phyloP scores from a whole-genome alignment of 2,329 filamentous ascomycete species.

The Xylariaceae sp. region DNA sequence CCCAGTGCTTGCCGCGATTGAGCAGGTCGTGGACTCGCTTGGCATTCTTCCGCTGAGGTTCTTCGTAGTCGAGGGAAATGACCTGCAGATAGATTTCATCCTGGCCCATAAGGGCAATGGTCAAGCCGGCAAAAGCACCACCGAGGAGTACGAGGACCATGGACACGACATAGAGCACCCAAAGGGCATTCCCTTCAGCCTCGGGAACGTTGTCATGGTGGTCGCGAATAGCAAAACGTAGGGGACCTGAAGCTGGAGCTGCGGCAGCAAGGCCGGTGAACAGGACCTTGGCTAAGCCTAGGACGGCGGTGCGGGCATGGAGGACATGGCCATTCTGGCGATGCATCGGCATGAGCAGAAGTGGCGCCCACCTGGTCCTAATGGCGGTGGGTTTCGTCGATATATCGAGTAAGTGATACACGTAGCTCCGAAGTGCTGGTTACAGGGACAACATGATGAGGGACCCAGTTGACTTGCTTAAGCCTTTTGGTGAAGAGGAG shows the following conservation, averaged over 20 bases:
- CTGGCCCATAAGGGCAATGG: constrained; percentile 77
- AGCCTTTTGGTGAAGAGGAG: neutral
- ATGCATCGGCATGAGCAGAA: constrained; percentile 30
- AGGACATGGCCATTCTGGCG: constrained; percentile 39
- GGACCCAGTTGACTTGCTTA: too few relatives aligned
- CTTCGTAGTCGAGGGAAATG: constrained; percentile 82
- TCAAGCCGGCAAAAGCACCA: constrained; percentile 93
- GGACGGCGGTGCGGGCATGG: constrained; percentile 53
- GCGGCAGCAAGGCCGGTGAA: constrained; percentile 50
- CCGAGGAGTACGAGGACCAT: constrained; percentile 83
- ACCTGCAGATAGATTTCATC: constrained; percentile 98
- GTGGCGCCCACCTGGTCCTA: neutral
- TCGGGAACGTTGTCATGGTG: constrained; percentile 54
- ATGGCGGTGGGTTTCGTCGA: neutral
- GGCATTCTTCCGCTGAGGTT: constrained; percentile 85
- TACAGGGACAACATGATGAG: too few relatives aligned
- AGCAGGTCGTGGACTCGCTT: constrained; percentile 79
- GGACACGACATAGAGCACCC: constrained; percentile 81
- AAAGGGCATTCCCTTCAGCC: constrained; percentile 68
- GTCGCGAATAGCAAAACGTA: constrained; percentile 42
- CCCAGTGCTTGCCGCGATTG: constrained; percentile 94
- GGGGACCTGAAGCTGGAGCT: constrained; percentile 43
- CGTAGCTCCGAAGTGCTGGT: too few relatives aligned
- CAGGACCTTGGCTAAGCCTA: constrained; percentile 53
- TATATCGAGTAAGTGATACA: neutral